Percentiles rank a stretch among this genome's conserved stretches.
Evolutionary conservation across 306 rosid species (phyloP).

Genomic region (Gynostemma pentaphyllum): DNA sequence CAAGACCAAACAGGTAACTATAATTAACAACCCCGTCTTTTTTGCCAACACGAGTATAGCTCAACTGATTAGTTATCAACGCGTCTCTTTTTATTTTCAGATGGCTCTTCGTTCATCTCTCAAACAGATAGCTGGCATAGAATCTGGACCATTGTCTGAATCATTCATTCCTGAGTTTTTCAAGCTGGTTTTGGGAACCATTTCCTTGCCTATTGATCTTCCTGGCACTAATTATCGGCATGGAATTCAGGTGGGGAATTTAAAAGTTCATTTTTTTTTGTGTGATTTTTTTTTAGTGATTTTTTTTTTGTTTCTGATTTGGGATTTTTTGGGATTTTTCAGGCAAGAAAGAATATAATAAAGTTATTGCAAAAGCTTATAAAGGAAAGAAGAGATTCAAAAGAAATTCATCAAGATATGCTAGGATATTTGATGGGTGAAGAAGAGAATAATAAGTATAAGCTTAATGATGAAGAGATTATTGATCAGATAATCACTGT

Average conservation of each 20-base stretch:
- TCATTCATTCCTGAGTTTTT: slow-evolving; percentile 70
- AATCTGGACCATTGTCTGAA: slow-evolving; percentile 29
- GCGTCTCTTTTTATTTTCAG: no score
- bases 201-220: slow-evolving; percentile 83
- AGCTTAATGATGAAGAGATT: slow-evolving; percentile 65
- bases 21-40: neutral
- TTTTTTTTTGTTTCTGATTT: no score
- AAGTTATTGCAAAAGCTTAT: slow-evolving; percentile 43
- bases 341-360: slow-evolving; percentile 82
- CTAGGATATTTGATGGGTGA: slow-evolving; percentile 57
- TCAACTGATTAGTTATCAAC: no score
- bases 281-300: no score
- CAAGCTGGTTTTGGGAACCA: slow-evolving; percentile 75
- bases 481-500: slow-evolving; percentile 71
- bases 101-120: slow-evolving; percentile 79
- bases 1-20: slow-evolving; percentile 68
- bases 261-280: no score
- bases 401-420: slow-evolving; percentile 52
- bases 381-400: slow-evolving; percentile 52
- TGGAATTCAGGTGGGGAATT: slow-evolving; percentile 88
- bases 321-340: neutral
- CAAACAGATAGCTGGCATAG: slow-evolving; percentile 70
- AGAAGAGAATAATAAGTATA: slow-evolving; percentile 39
- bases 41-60: neutral
- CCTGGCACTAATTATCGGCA: slow-evolving; percentile 83